Conservation (phyloP, 768 basidiomycete species). For the Serendipita sp. region DNA sequence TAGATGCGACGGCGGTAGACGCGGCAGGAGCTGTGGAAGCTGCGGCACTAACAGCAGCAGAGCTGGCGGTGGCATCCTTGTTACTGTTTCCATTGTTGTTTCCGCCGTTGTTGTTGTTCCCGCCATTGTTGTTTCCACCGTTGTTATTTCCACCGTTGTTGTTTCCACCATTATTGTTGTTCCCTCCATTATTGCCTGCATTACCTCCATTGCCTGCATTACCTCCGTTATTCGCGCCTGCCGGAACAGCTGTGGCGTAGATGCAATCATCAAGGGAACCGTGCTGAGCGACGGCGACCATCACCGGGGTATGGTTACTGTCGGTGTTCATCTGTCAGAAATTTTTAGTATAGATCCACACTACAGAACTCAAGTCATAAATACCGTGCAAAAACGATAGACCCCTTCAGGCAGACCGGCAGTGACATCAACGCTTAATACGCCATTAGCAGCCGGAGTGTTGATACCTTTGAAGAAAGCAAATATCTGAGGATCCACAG, state of each 20-base stretch:
- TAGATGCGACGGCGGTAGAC: too few species aligned
- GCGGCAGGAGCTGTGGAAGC: neutral
- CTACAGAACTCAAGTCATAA: neutral
- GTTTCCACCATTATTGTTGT: neutral
- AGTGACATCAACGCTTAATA: slow-evolving; percentile 17
- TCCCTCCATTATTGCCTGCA: neutral
- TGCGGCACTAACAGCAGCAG: neutral
- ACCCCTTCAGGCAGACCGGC: slow-evolving; percentile 27
- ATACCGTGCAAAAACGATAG: slow-evolving; percentile 9
- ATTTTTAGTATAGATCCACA: neutral
- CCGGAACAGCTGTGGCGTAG: slow-evolving; percentile 17
- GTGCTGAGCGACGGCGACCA: slow-evolving; percentile 34
- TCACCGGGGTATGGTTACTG: slow-evolving; percentile 33
- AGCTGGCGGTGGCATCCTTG: neutral
- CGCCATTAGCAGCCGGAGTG: slow-evolving; percentile 14
- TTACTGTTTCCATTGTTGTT: neutral
- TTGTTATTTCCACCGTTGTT: neutral
- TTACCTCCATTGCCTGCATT: neutral
- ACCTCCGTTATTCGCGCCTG: neutral
- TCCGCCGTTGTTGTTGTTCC: slow-evolving; percentile 1
- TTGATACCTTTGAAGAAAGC: slow-evolving; percentile 34
- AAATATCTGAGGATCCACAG: slow-evolving; percentile 35
- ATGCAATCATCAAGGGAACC: slow-evolving; percentile 31
- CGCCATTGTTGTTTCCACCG: neutral
- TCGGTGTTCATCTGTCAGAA: slow-evolving; percentile 21